These are phyloP conservation scores for Abelmoschus esculentus DNA, from an alignment of 345 rosid genomes.

Conservation along the genomic window DNA sequence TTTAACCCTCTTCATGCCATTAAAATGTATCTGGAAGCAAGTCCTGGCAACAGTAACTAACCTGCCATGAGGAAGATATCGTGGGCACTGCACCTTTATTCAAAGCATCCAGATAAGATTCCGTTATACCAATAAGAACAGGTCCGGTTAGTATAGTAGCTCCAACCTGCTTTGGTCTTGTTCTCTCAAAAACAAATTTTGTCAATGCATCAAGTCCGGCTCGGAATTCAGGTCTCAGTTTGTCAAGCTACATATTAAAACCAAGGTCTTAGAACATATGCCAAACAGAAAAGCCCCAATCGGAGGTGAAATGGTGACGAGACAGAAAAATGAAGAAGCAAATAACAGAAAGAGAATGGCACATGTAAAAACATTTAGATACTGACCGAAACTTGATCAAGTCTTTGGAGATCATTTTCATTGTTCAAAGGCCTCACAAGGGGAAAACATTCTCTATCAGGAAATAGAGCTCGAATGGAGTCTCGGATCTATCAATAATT, in stretches of 20 bases:
- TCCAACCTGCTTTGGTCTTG: conserved; percentile 93
- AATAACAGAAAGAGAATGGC: background rate
- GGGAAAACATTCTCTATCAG: conserved; percentile 89
- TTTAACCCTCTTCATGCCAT: background rate
- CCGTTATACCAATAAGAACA: conserved; percentile 75
- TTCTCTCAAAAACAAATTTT: conserved; percentile 92
- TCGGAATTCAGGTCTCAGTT: conserved; percentile 76
- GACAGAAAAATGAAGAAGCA: background rate
- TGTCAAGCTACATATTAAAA: conserved; percentile 48
- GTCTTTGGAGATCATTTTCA: conserved; percentile 81
- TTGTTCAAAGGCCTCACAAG: conserved; percentile 86
- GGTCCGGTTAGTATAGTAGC: conserved; percentile 91
- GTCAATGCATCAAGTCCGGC: conserved; percentile 89
- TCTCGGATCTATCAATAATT: conserved; percentile 60
- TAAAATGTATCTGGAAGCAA: background rate
- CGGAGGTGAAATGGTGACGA: background rate
- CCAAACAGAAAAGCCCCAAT: background rate
- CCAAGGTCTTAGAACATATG: background rate
- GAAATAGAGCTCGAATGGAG: conserved; percentile 87
- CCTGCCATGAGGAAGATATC: conserved; percentile 99
- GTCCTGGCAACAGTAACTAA: conserved; percentile 22
- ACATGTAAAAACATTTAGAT: background rate
- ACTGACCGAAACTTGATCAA: conserved; percentile 86
- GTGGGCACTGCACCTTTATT: conserved; percentile 99
- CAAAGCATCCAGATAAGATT: conserved; percentile 87